Evolutionary conservation across 805 yeast genomes (phyloP), one percentile per base, ranked within the genome.

Genomic region (Yamadazyma akitaensis): DNA sequence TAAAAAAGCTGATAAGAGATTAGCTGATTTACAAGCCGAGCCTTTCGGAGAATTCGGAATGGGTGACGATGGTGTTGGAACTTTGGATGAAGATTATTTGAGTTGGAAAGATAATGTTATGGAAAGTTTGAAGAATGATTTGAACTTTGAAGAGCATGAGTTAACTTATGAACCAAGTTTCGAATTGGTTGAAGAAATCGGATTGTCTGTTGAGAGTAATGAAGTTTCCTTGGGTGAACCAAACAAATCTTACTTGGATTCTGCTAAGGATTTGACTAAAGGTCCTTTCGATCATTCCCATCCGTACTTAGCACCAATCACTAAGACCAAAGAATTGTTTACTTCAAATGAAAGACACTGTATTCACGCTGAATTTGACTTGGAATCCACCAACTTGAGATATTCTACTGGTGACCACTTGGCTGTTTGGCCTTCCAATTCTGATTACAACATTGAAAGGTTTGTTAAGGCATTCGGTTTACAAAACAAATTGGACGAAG

Each of bases 401-500:
- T 92, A 92, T 67, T 75, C 92, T 40, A 92, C 99, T 3, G 99
- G 99, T 65, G 99, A 92, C 64, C 98, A 92, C 68, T 68, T 94
- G 51, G 98, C 96, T 13, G 73, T 94, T 47, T 88, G 97, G 95
- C 94, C 97, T 31, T 88, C 94, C 19, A 92, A 92, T 67, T 73
- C 96, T 1, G 74, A 84, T 59, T 88, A 83, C 62, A 81, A 86
- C 57, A 84, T 90, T 30, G 75, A 70, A n/a, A 72, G 75, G 37
- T 85, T 94, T 56, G 68, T 85, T 49, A 55, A 68, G 39, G 82
- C 86, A 5, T 80, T 92, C 45, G 84, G 79, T 30, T 73, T 91
- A 48, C 57, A 65, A 12, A 73, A 63, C 28, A 80, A 79, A 57
- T 71, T 73, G 48, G 74, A 81, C 42, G 60, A 63, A 3, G 85